phyloP scores from a whole-genome alignment of 352 stramenopile genomes.

The Phytophthora boehmeriae region DNA sequence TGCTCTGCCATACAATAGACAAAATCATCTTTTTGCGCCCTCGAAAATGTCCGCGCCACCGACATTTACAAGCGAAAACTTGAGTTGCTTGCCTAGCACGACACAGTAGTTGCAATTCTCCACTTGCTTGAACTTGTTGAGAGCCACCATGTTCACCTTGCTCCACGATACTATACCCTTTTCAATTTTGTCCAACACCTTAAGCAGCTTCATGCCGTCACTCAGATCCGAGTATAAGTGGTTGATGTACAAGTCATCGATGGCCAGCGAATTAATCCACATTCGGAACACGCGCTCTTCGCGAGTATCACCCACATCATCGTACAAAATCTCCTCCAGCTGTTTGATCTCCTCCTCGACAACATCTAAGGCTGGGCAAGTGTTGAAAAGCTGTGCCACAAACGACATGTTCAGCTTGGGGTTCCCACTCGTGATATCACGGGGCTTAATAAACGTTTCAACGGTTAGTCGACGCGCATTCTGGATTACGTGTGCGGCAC shows the following conservation, averaged over 20 bases:
- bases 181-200: constrained; percentile 90
- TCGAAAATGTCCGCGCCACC: constrained; percentile 93
- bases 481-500: constrained; percentile 80
- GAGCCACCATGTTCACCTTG: constrained; percentile 87
- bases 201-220: constrained; percentile 90
- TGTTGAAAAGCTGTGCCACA: constrained; percentile 93
- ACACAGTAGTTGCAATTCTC: constrained; percentile 93
- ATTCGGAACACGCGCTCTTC: constrained; percentile 91
- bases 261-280: constrained; percentile 94
- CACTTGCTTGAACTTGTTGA: constrained; percentile 92
- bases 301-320: constrained; percentile 85
- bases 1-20: constrained; percentile 95
- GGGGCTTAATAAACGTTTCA: constrained; percentile 92
- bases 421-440: constrained; percentile 92
- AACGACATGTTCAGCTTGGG: constrained; percentile 93
- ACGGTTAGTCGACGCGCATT: constrained; percentile 86
- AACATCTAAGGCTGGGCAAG: constrained; percentile 83
- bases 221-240: constrained; percentile 91
- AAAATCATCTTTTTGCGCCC: constrained; percentile 94
- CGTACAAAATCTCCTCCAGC: constrained; percentile 87
- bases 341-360: constrained; percentile 87
- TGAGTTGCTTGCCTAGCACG: constrained; percentile 86
- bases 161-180: constrained; percentile 90
- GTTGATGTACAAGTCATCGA: constrained; percentile 90
- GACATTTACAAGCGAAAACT: constrained; percentile 92